phyloP scores from a whole-genome alignment of 2,329 filamentous ascomycete genomes.

The Byssoonygena ceratinophila region DNA sequence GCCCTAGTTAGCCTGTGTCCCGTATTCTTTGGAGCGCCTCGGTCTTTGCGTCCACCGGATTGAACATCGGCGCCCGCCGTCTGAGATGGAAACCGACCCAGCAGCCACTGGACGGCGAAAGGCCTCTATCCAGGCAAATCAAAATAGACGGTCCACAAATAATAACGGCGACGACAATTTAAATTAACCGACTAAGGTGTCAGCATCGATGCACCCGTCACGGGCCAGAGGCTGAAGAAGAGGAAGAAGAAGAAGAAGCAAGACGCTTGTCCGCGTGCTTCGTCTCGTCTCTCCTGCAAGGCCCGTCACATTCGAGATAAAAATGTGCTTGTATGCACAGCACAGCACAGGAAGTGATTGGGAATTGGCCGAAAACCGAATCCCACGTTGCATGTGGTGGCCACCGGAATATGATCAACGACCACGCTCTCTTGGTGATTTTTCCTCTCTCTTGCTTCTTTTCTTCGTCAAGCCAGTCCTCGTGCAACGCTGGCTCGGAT shows the following conservation, averaged over 20 bases:
- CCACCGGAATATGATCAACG: background rate
- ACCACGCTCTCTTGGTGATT: background rate
- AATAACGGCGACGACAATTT: too few relatives aligned
- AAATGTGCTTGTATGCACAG: background rate
- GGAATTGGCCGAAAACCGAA: background rate
- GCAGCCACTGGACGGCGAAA: too few relatives aligned
- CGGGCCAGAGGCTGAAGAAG: background rate
- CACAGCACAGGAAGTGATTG: background rate
- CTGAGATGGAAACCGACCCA: too few relatives aligned
- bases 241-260: too few relatives aligned
- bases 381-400: background rate
- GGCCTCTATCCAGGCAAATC: too few relatives aligned
- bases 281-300: too few relatives aligned
- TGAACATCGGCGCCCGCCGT: too few relatives aligned
- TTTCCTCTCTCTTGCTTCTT: background rate
- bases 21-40: too few relatives aligned
- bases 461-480: background rate
- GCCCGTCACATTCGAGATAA: background rate
- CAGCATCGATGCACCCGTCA: too few relatives aligned
- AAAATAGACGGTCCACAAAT: too few relatives aligned
- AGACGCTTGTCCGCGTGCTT: background rate
- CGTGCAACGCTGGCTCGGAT: background rate
- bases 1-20: background rate
- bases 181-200: too few relatives aligned
- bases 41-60: too few relatives aligned